phyloP scores from a whole-genome alignment of 2,329 filamentous ascomycete genomes.

The Fusarium sp. region DNA sequence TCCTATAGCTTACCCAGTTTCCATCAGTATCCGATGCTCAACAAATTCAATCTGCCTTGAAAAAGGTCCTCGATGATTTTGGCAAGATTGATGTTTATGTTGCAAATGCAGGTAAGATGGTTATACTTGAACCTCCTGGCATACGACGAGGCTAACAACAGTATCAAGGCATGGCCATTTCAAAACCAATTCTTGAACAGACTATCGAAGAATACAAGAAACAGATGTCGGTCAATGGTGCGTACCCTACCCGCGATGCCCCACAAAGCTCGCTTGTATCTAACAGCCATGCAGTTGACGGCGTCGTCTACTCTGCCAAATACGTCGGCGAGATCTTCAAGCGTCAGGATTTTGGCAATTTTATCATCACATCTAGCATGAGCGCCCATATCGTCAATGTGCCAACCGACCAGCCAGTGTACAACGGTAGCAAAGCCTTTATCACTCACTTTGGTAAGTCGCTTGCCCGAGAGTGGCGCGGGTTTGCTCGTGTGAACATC shows the following conservation, averaged over 20 bases:
- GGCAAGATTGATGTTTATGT: conserved; percentile 45
- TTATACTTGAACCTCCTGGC: neutral
- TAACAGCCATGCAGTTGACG: conserved; percentile 56
- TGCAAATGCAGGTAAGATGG: conserved; percentile 50
- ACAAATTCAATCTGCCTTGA: conserved; percentile 35
- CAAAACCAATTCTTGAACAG: conserved; percentile 66
- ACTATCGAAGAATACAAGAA: conserved; percentile 62
- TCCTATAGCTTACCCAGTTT: neutral
- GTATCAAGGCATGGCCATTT: conserved; percentile 51
- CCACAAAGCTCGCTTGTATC: neutral
- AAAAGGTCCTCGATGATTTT: conserved; percentile 40
- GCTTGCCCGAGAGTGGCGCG: conserved; percentile 66
- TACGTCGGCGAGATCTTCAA: conserved; percentile 58
- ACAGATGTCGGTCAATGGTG: conserved; percentile 67
- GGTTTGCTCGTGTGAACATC: conserved; percentile 67
- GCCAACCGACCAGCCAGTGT: conserved; percentile 64
- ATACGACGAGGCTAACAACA: neutral
- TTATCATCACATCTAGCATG: conserved; percentile 65
- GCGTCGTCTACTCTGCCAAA: conserved; percentile 59
- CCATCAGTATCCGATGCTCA: conserved; percentile 55
- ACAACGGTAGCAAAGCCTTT: conserved; percentile 67
- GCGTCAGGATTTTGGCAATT: conserved; percentile 57
- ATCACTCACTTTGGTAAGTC: conserved; percentile 66
- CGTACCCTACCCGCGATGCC: conserved; percentile 4
- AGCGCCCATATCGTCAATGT: conserved; percentile 63